phyloP scores from a whole-genome alignment of 768 basidiomycete species.

The Coprinopsis sp. region DNA sequence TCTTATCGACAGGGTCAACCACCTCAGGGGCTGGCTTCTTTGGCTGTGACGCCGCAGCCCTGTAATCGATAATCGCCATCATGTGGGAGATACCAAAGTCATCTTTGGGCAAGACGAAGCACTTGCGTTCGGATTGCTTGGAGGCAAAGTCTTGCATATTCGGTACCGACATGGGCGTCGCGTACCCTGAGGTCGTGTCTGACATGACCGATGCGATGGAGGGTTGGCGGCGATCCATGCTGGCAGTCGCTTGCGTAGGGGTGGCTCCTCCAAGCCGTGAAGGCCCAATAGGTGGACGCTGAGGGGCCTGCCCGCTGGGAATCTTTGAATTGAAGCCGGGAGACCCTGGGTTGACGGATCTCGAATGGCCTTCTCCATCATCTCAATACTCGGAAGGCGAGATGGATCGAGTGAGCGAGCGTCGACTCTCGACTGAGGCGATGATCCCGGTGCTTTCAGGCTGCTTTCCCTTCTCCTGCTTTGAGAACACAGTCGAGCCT shows the following conservation, averaged over 20 bases:
- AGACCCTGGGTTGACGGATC: conserved; percentile 40
- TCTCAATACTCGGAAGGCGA: conserved; percentile 59
- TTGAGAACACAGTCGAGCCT: conserved; percentile 71
- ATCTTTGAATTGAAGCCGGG: conserved; percentile 24
- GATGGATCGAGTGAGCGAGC: conserved; percentile 30
- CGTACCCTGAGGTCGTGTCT: conserved; percentile 48
- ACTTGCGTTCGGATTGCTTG: conserved; percentile 35
- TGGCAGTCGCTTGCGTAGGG: conserved; percentile 23
- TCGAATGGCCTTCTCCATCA: conserved; percentile 38
- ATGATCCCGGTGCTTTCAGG: conserved; percentile 2
- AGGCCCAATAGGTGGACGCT: too few relatives aligned
- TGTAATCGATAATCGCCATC: conserved; percentile 82
- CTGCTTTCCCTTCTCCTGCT: conserved; percentile 25
- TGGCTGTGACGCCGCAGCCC: conserved; percentile 41
- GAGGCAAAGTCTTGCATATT: not conserved
- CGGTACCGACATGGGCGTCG: conserved; percentile 30
- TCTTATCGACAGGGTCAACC: conserved; percentile 66
- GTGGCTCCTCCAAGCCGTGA: conserved; percentile 30
- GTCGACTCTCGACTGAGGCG: conserved; percentile 19
- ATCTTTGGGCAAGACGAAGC: conserved; percentile 56
- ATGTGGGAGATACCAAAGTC: conserved; percentile 85
- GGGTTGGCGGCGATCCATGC: conserved; percentile 40
- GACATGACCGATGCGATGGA: conserved; percentile 77
- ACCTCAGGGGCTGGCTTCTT: conserved; percentile 31
- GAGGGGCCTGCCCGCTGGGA: conserved; percentile 17